phyloP scores from a whole-genome alignment of 148 eudicot genomes.

The Polygonum aviculare region DNA sequence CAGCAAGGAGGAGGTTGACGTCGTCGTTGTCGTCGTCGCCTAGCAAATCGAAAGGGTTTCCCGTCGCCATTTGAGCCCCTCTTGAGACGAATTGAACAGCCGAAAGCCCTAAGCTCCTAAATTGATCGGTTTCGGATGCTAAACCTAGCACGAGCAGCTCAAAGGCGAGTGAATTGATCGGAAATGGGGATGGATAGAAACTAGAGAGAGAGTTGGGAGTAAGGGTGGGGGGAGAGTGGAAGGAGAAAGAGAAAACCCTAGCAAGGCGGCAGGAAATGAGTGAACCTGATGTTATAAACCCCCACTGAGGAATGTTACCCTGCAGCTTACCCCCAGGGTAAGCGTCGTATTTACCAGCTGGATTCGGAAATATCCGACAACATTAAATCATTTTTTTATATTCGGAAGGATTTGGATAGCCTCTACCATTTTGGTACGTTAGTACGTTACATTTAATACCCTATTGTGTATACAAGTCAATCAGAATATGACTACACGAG shows the following conservation, averaged over 20 bases:
- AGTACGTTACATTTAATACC: no score
- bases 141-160: background rate
- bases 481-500: no score
- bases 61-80: conserved; percentile 34
- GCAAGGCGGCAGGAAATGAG: conserved; percentile 18
- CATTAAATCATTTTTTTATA: no score
- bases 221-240: conserved; percentile 4
- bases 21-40: conserved; percentile 53
- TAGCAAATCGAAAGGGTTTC: conserved; percentile 51
- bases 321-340: conserved; percentile 17
- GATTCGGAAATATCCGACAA: background rate
- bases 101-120: background rate
- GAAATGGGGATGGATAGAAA: background rate
- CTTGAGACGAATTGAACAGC: background rate
- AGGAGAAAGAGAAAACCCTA: conserved; percentile 26
- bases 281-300: conserved; percentile 26
- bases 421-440: no score
- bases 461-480: no score
- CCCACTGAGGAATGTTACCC: conserved; percentile 19
- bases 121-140: background rate
- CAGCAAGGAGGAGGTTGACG: conserved; percentile 29
- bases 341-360: background rate
- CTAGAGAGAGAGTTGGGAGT: conserved; percentile 1
- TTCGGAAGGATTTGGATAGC: background rate
- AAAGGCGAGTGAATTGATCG: background rate